A percentile compares a stretch with the other conserved stretches of the same genome.
Conservation (phyloP, 495 filamentous ascomycete species). For the Lasiosphaeriaceae sp. region DNA sequence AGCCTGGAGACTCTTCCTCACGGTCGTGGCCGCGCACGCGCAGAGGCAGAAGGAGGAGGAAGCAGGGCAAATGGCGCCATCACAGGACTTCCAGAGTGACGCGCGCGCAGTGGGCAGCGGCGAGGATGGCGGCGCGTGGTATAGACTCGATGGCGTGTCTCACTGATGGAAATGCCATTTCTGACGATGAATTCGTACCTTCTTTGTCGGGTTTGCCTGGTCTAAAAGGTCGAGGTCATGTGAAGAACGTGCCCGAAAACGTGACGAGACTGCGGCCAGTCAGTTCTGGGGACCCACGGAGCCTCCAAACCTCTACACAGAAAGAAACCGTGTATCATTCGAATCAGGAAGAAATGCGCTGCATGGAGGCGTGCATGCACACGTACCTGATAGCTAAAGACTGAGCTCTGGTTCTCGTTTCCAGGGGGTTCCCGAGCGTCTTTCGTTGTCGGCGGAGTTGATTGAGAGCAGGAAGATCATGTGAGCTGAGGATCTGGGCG, state of each 20-base stretch:
- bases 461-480: conserved; percentile 28
- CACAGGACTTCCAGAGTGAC: conserved; percentile 6
- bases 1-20: neutral
- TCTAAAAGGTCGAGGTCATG: conserved; percentile 35
- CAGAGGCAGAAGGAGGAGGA: neutral
- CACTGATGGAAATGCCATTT: neutral
- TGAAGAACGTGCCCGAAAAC: conserved; percentile 37
- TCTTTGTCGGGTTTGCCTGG: conserved; percentile 20
- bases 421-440: conserved; percentile 3
- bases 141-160: neutral
- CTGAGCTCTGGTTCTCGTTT: conserved; percentile 4
- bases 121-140: neutral
- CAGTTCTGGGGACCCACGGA: conserved; percentile 17
- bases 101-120: neutral
- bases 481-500: conserved; percentile 26
- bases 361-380: neutral
- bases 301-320: conserved; percentile 4
- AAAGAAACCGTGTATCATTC: conserved; percentile 3
- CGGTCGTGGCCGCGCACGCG: neutral
- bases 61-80: conserved; percentile 10
- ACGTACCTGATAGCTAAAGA: conserved; percentile 20
- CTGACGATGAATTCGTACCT: conserved; percentile 17
- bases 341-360: neutral
- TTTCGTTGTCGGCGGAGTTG: conserved; percentile 21
- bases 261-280: conserved; percentile 29